These are phyloP conservation scores for Warburgia ugandensis DNA, from an alignment of 164 flowering plant genomes.

Conservation along the genomic window DNA sequence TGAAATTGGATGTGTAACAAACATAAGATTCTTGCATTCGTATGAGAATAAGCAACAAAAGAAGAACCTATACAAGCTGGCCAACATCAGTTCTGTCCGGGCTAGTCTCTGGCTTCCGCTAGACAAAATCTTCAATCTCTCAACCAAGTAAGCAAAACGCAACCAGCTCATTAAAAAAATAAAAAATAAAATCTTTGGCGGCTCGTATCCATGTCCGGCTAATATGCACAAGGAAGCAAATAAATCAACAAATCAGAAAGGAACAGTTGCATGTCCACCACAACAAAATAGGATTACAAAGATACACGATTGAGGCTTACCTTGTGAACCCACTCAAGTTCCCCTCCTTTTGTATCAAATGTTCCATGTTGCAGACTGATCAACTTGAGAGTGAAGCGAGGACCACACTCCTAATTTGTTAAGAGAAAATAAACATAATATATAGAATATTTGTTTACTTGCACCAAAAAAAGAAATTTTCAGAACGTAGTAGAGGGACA, in stretches of 20 bases:
- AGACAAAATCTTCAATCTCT: no score
- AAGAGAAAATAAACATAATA: no score
- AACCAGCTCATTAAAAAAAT: slow-evolving; percentile 32
- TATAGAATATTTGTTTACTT: no score
- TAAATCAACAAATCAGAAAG: not conserved
- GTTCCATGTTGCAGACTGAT: slow-evolving; percentile 89
- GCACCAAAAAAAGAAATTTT: no score
- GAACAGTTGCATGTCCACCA: no score
- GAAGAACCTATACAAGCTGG: no score
- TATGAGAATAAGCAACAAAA: no score
- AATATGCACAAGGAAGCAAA: slow-evolving; percentile 9
- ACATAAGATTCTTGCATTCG: no score
- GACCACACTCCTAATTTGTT: slow-evolving; percentile 85
- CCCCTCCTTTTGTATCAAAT: slow-evolving; percentile 93
- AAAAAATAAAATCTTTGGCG: slow-evolving; percentile 91
- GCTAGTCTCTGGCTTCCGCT: no score
- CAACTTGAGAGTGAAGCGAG: slow-evolving; percentile 81
- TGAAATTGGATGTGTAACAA: no score
- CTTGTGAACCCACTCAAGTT: slow-evolving; percentile 98
- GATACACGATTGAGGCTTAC: slow-evolving; percentile 31
- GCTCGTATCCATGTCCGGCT: slow-evolving; percentile 98
- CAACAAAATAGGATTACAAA: not conserved
- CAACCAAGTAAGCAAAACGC: not conserved
- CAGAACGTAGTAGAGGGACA: no score
- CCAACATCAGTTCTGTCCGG: no score